Evolutionary conservation across 108 stramenopile genomes (phyloP).

Genomic region (Chaetoceros muelleri): DNA sequence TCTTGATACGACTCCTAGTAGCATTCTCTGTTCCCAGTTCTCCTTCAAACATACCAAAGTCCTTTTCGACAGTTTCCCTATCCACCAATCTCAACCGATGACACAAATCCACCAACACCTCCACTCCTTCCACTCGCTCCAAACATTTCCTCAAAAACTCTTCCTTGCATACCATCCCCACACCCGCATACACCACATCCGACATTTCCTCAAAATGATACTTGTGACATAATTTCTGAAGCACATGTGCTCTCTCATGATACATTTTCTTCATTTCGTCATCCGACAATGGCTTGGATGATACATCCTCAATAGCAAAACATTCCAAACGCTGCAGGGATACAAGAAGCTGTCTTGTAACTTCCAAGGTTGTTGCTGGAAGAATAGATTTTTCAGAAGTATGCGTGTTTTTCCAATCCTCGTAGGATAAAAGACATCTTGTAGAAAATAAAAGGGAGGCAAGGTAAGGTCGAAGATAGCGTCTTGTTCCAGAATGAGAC

Average conservation of each 20-base stretch:
- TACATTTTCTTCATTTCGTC: slow-evolving; percentile 21
- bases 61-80: slow-evolving; percentile 13
- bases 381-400: neutral
- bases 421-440: neutral
- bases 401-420: neutral
- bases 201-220: slow-evolving; percentile 43
- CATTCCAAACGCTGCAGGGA: neutral
- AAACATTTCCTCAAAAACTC: slow-evolving; percentile 20
- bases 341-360: neutral
- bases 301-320: slow-evolving; percentile 4
- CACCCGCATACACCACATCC: slow-evolving; percentile 60
- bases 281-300: slow-evolving; percentile 11
- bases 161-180: slow-evolving; percentile 35
- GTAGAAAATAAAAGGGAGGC: neutral
- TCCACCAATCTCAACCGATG: slow-evolving; percentile 64
- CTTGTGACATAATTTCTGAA: slow-evolving; percentile 71
- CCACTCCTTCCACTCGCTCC: slow-evolving; percentile 37
- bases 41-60: too few species aligned
- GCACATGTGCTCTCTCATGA: slow-evolving; percentile 35
- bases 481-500: neutral
- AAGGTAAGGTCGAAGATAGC: neutral
- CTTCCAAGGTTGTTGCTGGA: neutral
- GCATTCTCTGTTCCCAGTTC: slow-evolving; percentile 7
- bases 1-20: slow-evolving; percentile 8
- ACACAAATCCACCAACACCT: slow-evolving; percentile 52